Evolutionary conservation across 352 stramenopile genomes (phyloP).

Genomic region (Pythium rhizo-oryzae): DNA sequence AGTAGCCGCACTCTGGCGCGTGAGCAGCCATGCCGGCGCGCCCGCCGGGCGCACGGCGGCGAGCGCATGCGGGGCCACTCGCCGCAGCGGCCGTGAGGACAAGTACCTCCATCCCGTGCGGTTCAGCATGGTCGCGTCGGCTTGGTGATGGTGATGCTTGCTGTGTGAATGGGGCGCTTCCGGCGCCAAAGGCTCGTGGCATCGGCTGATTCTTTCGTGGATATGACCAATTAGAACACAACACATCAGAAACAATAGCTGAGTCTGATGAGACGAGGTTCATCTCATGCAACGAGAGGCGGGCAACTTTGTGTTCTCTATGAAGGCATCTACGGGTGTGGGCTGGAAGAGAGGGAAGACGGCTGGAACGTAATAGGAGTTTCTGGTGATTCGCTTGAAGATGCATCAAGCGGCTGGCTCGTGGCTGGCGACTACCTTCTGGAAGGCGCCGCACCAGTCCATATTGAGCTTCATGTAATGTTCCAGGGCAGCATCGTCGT

Average conservation of each 20-base stretch:
- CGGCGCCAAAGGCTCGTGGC: conserved; percentile 6
- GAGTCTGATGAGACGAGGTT: not conserved
- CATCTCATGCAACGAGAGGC: too few species aligned
- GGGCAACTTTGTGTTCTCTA: too few species aligned
- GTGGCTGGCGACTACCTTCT: not conserved
- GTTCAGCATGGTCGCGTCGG: conserved; percentile 60
- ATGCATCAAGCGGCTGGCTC: not conserved
- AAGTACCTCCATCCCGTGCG: conserved; percentile 65
- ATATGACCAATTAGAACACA: not conserved
- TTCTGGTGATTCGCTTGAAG: too few species aligned
- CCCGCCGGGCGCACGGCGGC: not conserved
- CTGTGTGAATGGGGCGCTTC: too few species aligned
- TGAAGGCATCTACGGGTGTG: too few species aligned
- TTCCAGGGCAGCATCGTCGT: not conserved
- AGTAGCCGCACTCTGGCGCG: conserved; percentile 18
- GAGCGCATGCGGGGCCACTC: conserved; percentile 3
- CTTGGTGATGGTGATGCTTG: not conserved
- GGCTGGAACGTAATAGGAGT: too few species aligned
- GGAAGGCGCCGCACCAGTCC: conserved; percentile 12
- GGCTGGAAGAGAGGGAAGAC: too few species aligned
- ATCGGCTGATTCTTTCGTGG: conserved; percentile 2
- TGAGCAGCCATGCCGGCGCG: not conserved
- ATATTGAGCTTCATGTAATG: conserved; percentile 17
- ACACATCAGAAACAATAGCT: conserved; percentile 1
- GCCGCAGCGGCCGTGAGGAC: conserved; percentile 9